Percentiles rank a stretch among this genome's conserved stretches.
These are phyloP conservation scores for Cryphonectria naterciae DNA, from an alignment of 2,329 filamentous ascomycete species.

Conservation along the genomic window DNA sequence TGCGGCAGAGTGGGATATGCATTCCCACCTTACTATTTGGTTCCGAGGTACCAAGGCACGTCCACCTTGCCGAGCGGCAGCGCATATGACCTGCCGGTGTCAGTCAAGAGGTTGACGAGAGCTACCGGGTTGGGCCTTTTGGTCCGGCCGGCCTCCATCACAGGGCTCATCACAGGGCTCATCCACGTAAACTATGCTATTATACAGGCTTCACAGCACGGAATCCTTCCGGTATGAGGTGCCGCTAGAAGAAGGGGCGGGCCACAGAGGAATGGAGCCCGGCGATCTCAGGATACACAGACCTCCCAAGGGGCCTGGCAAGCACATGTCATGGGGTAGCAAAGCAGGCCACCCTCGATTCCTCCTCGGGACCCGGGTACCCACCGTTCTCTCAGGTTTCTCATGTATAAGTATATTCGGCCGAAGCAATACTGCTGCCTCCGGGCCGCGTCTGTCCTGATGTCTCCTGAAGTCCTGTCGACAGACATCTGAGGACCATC, in stretches of 20 bases:
- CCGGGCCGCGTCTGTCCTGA: constrained; percentile 6
- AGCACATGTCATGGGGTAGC: background rate
- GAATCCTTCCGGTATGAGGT: background rate
- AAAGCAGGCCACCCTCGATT: background rate
- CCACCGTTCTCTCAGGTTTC: background rate
- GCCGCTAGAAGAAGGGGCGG: background rate
- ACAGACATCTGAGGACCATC: background rate
- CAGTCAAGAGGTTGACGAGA: background rate
- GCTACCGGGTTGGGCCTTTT: background rate
- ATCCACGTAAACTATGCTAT: background rate
- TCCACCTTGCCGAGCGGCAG: background rate
- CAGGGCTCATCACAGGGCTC: background rate
- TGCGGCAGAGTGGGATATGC: constrained; percentile 2
- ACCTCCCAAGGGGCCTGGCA: background rate
- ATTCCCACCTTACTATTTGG: constrained; percentile 15
- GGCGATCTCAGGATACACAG: constrained; percentile 4
- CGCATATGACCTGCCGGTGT: constrained; percentile 13
- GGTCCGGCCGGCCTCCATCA: background rate
- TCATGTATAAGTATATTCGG: constrained; percentile 21
- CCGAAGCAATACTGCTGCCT: constrained; percentile 10
- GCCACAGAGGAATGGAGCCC: background rate
- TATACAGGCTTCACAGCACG: background rate
- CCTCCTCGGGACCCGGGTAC: constrained; percentile 1
- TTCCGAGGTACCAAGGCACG: background rate
- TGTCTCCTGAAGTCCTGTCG: constrained; percentile 10